These are phyloP conservation scores for Penicillium tannophilum DNA, from an alignment of 495 filamentous ascomycete genomes.

Conservation along the genomic window DNA sequence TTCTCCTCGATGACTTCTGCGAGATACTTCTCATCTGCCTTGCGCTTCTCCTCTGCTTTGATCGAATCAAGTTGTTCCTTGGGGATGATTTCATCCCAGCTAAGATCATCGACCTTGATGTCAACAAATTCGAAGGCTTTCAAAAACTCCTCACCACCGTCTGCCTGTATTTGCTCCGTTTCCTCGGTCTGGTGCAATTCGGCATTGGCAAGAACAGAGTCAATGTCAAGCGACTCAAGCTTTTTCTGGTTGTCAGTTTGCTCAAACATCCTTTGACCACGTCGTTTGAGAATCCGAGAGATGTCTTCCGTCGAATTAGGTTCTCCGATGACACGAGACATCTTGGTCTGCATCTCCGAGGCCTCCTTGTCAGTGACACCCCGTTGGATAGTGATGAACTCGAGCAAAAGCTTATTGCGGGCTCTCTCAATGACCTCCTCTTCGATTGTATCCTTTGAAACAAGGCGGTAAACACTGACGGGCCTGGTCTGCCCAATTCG, in stretches of 20 bases:
- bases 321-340: constrained; percentile 63
- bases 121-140: constrained; percentile 86
- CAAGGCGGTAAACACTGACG: constrained; percentile 91
- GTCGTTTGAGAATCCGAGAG: constrained; percentile 86
- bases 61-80: constrained; percentile 86
- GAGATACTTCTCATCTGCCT: constrained; percentile 80
- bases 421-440: constrained; percentile 96
- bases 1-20: constrained; percentile 82
- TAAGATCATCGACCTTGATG: constrained; percentile 88
- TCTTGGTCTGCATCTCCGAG: constrained; percentile 70
- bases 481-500: constrained; percentile 95
- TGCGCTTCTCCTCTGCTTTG: constrained; percentile 84
- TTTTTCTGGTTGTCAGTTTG: constrained; percentile 94
- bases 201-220: constrained; percentile 92
- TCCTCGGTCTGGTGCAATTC: constrained; percentile 95
- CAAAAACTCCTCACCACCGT: constrained; percentile 91
- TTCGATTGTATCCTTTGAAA: constrained; percentile 97
- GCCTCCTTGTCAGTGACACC: constrained; percentile 89
- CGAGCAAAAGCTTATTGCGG: constrained; percentile 96
- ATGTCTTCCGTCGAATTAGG: constrained; percentile 89
- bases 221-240: constrained; percentile 97
- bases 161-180: constrained; percentile 84
- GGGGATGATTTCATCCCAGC: constrained; percentile 98
- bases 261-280: constrained; percentile 96
- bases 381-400: constrained; percentile 95